Percentiles rank a stretch among this genome's conserved stretches.
phyloP scores from a whole-genome alignment of 192 early-diverging fungal species.

The Gonapodya prolifera region DNA sequence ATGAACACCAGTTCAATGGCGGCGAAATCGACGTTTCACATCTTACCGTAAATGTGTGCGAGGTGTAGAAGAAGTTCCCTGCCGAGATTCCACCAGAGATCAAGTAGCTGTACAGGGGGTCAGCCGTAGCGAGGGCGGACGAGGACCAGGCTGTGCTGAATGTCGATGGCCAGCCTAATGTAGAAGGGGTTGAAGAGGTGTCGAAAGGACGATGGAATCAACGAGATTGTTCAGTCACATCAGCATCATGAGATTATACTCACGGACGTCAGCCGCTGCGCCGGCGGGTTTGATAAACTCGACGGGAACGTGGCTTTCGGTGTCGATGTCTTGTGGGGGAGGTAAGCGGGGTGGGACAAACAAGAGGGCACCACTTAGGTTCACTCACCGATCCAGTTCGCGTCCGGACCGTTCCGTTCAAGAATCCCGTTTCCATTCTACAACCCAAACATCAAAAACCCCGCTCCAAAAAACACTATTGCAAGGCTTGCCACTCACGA shows the following conservation, averaged over 20 bases:
- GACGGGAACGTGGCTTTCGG: background rate
- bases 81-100: background rate
- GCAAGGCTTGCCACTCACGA: too few relatives aligned
- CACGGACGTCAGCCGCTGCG: background rate
- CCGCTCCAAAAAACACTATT: too few relatives aligned
- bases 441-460: too few relatives aligned
- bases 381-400: background rate
- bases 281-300: background rate
- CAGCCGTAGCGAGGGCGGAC: background rate
- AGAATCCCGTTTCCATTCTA: background rate
- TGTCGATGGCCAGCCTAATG: background rate
- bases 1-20: background rate
- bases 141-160: background rate
- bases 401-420: background rate
- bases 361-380: background rate
- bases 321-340: background rate
- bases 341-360: background rate
- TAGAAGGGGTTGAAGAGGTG: too few relatives aligned
- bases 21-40: background rate
- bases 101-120: background rate
- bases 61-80: conserved; percentile 1
- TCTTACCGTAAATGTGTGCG: conserved; percentile 4
- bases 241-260: background rate
- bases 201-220: background rate
- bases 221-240: background rate